These are phyloP conservation scores for Lycium ferocissimum DNA, from an alignment of 257 asterid species.

Conservation along the genomic window DNA sequence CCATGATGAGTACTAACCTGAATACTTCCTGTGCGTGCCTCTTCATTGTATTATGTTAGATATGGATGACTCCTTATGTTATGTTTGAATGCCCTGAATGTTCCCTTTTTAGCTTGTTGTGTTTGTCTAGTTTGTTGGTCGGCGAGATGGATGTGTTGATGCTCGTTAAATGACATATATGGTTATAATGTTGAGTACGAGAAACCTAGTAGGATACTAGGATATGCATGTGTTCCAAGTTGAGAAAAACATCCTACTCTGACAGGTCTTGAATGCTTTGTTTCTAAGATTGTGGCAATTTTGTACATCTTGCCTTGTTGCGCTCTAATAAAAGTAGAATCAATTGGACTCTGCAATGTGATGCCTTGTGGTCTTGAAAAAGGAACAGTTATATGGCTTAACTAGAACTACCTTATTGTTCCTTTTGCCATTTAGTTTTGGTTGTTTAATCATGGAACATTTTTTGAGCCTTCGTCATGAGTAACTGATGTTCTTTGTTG, in stretches of 20 bases:
- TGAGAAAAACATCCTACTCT: neutral
- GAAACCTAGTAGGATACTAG: neutral
- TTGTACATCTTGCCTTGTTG: neutral
- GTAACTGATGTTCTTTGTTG: slow-evolving; percentile 22
- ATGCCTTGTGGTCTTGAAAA: neutral
- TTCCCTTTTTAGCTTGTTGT: neutral
- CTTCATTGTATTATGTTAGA: neutral
- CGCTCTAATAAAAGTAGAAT: neutral
- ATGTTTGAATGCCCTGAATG: neutral
- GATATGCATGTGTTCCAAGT: neutral
- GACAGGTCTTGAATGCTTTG: neutral
- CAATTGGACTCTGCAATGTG: neutral
- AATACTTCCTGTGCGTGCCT: neutral
- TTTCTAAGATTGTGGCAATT: neutral
- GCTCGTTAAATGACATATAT: neutral
- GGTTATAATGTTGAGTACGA: too few species aligned
- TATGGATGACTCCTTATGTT: neutral
- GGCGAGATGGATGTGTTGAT: neutral
- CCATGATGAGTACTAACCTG: neutral
- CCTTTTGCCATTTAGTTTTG: neutral
- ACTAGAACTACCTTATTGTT: neutral
- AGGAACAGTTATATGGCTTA: neutral
- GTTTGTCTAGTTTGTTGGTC: slow-evolving; percentile 10
- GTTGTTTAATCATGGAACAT: neutral
- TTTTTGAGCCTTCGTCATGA: neutral